Percentiles rank a stretch among this genome's conserved stretches.
phyloP scores from a whole-genome alignment of 2,329 filamentous ascomycete genomes.

The Colletotrichum siamense region DNA sequence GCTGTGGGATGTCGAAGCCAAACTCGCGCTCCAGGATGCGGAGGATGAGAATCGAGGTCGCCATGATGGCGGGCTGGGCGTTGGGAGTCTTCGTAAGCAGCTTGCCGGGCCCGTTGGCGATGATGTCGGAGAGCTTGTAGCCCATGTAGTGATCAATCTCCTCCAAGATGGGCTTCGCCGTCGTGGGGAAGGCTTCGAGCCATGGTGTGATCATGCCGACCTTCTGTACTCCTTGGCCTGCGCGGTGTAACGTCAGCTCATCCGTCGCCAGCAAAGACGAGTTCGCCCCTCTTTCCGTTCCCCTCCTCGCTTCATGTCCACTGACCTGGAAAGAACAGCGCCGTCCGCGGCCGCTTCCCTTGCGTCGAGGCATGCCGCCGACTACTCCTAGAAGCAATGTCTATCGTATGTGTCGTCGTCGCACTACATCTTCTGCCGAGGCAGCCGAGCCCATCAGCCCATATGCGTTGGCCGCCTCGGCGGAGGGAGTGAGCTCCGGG shows the following conservation, averaged over 20 bases:
- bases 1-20: constrained; percentile 71
- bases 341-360: constrained; percentile 51
- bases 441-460: constrained; percentile 14
- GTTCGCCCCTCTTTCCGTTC: neutral
- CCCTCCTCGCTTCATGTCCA: neutral
- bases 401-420: neutral
- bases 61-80: constrained; percentile 96
- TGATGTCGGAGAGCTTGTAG: constrained; percentile 77
- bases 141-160: constrained; percentile 83
- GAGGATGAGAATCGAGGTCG: constrained; percentile 87
- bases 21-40: constrained; percentile 87
- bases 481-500: constrained; percentile 15
- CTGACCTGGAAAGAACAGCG: constrained; percentile 66
- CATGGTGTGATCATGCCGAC: constrained; percentile 88
- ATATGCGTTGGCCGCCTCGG: neutral
- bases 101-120: constrained; percentile 79
- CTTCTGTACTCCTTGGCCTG: constrained; percentile 87
- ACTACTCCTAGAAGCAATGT: constrained; percentile 21
- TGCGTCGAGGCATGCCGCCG: constrained; percentile 36
- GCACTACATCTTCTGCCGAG: constrained; percentile 12
- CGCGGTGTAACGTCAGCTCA: neutral
- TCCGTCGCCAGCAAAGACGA: neutral
- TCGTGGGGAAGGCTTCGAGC: constrained; percentile 84
- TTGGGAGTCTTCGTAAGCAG: constrained; percentile 82
- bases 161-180: constrained; percentile 77